Evolutionary conservation across 257 asterid species (phyloP).

Genomic region (Linaria vulgaris): DNA sequence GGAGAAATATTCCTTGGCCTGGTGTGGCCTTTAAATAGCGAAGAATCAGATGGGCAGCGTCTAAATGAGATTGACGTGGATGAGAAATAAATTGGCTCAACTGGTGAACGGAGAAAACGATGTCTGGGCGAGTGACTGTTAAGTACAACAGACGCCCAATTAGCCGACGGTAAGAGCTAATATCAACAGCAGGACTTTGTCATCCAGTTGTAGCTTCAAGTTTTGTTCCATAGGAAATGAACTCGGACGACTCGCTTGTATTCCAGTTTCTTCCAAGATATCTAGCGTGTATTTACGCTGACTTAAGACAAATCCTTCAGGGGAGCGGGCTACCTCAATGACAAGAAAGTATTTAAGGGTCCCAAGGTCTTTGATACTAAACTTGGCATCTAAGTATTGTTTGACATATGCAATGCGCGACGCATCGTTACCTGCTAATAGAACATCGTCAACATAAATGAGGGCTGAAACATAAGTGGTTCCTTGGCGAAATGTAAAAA

Average conservation of each 20-base stretch:
- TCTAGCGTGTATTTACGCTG: background rate
- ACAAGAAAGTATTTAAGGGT: background rate
- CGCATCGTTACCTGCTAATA: background rate
- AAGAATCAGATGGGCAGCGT: background rate
- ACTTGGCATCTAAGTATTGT: background rate
- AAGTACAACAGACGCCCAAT: background rate
- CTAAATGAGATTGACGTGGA: background rate
- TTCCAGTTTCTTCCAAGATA: background rate
- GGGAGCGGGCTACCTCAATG: background rate
- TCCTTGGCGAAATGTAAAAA: background rate
- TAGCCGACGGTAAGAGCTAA: background rate
- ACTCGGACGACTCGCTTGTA: background rate
- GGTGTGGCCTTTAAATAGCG: background rate
- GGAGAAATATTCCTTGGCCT: background rate
- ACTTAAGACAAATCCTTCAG: background rate
- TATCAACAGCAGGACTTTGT: background rate
- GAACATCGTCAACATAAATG: constrained; percentile 3
- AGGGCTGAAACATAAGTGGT: background rate
- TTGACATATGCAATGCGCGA: background rate
- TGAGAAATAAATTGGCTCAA: background rate
- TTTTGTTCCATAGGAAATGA: background rate
- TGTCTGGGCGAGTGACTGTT: background rate
- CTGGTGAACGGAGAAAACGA: background rate
- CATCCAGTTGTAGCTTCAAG: background rate
- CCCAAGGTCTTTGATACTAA: background rate